Evolutionary conservation across 176 grass and related monocot genomes (phyloP).

Genomic region (Paspalum notatum): DNA sequence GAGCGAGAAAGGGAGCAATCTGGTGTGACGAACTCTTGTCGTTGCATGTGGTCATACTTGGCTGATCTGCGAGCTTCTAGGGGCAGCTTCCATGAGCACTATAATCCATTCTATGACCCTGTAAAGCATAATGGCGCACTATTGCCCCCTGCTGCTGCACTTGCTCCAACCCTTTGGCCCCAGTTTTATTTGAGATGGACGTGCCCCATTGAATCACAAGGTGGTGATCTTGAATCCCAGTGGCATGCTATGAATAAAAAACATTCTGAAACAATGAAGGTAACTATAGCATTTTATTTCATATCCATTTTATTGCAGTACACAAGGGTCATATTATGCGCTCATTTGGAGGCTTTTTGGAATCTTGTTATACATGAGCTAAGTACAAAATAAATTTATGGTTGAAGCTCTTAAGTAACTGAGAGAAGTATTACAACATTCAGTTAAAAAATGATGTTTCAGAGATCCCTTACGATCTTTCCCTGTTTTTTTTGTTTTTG

Average conservation of each 20-base stretch:
- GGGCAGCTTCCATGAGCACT: slow-evolving; percentile 81
- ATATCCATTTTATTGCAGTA: background rate
- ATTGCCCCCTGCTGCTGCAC: slow-evolving; percentile 82
- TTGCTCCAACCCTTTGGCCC: slow-evolving; percentile 95
- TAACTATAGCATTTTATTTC: slow-evolving; percentile 28
- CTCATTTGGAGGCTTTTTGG: slow-evolving; percentile 25
- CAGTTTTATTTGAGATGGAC: slow-evolving; percentile 97
- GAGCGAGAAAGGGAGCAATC: slow-evolving; percentile 95
- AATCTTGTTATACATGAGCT: background rate
- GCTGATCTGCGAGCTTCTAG: slow-evolving; percentile 58
- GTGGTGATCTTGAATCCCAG: slow-evolving; percentile 79
- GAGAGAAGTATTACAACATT: slow-evolving; percentile 14
- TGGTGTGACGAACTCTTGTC: slow-evolving; percentile 51
- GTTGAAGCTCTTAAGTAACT: slow-evolving; percentile 25
- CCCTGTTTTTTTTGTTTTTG: slow-evolving; percentile 26
- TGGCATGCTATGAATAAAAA: slow-evolving; percentile 73
- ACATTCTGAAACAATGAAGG: slow-evolving; percentile 59
- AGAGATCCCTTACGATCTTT: slow-evolving; percentile 6
- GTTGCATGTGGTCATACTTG: slow-evolving; percentile 88
- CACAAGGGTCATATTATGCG: background rate
- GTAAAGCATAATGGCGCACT: slow-evolving; percentile 51
- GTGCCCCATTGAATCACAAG: slow-evolving; percentile 73
- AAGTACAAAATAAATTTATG: slow-evolving; percentile 16
- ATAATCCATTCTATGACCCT: slow-evolving; percentile 87
- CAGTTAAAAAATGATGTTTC: background rate